Base-by-base conservation (phyloP, 371 early-diverging fungal species). In the Synchytrium microbalum region DNA sequence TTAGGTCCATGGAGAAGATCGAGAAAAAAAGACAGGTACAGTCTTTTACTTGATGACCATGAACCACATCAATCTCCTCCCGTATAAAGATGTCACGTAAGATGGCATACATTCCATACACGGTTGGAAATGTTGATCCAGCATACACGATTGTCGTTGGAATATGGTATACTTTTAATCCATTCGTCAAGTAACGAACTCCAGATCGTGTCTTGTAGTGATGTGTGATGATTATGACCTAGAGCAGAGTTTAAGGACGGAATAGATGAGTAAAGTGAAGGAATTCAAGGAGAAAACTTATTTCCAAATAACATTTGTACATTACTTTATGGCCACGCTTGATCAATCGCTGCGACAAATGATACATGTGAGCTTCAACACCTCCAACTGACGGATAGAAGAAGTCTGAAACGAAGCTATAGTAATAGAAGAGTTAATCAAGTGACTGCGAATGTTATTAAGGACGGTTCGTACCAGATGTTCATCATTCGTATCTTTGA, bases 341-440 rank as follows among this genome's bases (percentile, higher is more conserved):
- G 53, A 92, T 88, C 51, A 99, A 79, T 59, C 90, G 83, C 73
- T 93, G 92, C 23, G 95, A 89, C 52, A 98, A 77, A 71, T 91
- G 88, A 70, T 92, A 93, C 32, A 99, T 77, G 78, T 99, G 99
- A 46, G 90, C 91, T 74, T 99, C 99, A 1, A 99, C 95, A 3
- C 99, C 99, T 57, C 99, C 99, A 69, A 92, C 86, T 64, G 91
- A 92, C 32, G 99, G 99, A 75, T 91, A 96, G 77, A 99, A 98
- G 75, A 97, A 99, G 81, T 99, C 99, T 26, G 92, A 92, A 10
- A 92, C 93, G 85, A 93, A 83, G 67, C 90, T 88, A 38, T 10
- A 10, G 5, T 5, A 38, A 10, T 38, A 19, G 19, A 38, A 38
- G 5, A 19, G 19, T 5, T 38, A 5, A 19, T 5, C 19, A 19